A percentile compares a stretch with the other conserved stretches of the same genome.
Evolutionary conservation across 208 protist genomes (phyloP).

Genomic region (Wallacemonas collosoma): DNA sequence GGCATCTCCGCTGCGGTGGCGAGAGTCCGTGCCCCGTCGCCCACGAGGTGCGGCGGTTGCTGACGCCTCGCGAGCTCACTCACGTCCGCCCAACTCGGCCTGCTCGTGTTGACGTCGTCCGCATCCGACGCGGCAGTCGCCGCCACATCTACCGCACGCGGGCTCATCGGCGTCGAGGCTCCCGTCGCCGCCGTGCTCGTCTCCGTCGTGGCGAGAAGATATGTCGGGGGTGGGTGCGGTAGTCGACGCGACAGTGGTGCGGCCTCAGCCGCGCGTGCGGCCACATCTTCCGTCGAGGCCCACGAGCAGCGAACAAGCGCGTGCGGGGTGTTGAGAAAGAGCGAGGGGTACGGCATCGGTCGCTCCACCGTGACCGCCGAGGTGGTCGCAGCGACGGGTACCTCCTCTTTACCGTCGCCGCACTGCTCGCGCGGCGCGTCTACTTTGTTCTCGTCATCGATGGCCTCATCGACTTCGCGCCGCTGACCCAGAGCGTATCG

Average conservation of each 20-base stretch:
- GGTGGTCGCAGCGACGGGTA: no score
- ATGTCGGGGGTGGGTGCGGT: conserved; percentile 1
- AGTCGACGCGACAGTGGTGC: background rate
- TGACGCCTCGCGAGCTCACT: background rate
- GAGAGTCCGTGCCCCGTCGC: background rate
- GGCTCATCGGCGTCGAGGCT: background rate
- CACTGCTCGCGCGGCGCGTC: no score
- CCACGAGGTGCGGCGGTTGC: conserved; percentile 2
- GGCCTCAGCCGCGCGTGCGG: background rate
- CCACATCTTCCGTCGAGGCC: background rate
- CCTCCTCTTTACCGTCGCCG: no score
- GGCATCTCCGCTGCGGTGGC: conserved; percentile 19
- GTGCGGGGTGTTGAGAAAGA: conserved; percentile 50
- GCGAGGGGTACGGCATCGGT: conserved; percentile 44
- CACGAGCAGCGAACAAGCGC: conserved; percentile 18
- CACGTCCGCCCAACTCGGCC: background rate
- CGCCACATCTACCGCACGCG: background rate
- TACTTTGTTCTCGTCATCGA: no score
- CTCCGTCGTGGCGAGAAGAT: background rate
- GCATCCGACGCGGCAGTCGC: background rate
- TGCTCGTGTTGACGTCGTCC: no score
- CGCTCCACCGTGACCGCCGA: conserved; percentile 18
- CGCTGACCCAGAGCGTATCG: conserved; percentile 13
- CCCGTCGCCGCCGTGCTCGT: background rate
- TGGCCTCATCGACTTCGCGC: no score